phyloP scores from a whole-genome alignment of 768 basidiomycete genomes.

The Pleurotus citrinopileatus region DNA sequence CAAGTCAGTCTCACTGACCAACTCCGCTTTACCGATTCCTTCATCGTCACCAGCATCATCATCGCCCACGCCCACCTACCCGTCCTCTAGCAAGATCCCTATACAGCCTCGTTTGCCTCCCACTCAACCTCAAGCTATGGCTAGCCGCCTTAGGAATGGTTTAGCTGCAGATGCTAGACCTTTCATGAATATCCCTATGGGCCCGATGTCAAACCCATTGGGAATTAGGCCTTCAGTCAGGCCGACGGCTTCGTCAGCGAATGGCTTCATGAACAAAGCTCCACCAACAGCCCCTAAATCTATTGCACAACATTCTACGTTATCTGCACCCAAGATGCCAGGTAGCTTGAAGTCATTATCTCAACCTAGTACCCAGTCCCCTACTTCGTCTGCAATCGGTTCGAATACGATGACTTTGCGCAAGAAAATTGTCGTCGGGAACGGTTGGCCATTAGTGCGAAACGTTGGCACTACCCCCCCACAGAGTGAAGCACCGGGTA shows the following conservation, averaged over 20 bases:
- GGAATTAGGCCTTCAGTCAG: conserved; percentile 47
- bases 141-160: not conserved
- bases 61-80: not conserved
- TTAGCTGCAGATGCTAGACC: conserved; percentile 29
- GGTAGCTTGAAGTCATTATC: conserved; percentile 13
- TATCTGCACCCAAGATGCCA: conserved; percentile 3
- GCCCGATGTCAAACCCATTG: conserved; percentile 50
- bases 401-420: not conserved
- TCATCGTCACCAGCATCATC: too few relatives aligned
- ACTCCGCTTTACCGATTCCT: too few relatives aligned
- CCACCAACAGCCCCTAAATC: conserved; percentile 23
- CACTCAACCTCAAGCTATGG: conserved; percentile 7
- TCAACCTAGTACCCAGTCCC: conserved; percentile 23
- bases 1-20: too few relatives aligned
- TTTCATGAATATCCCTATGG: conserved; percentile 36
- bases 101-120: not conserved
- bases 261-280: conserved; percentile 14
- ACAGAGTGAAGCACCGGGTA: not conserved
- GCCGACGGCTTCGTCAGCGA: not conserved
- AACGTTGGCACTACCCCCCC: not conserved
- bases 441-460: conserved; percentile 42
- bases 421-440: conserved; percentile 42
- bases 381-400: not conserved
- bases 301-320: not conserved
- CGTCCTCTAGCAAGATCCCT: not conserved